Evolutionary conservation across 2,329 filamentous ascomycete genomes (phyloP).

Genomic region (Fusarium fracticaudum): DNA sequence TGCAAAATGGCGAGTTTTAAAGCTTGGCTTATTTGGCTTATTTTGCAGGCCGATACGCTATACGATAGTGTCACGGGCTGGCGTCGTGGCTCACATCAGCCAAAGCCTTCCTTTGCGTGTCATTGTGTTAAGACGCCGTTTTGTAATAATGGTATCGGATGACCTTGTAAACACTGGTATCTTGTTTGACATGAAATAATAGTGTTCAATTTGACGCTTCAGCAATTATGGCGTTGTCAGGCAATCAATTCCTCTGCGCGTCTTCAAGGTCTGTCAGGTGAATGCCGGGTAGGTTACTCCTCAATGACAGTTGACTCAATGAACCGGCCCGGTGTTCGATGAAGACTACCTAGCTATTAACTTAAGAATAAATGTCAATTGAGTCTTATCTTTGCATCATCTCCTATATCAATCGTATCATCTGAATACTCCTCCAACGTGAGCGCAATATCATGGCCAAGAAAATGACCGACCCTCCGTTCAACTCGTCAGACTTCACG

Average conservation of each 20-base stretch:
- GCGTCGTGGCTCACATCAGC: not conserved
- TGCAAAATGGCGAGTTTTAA: fast-evolving
- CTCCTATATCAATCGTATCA: fast-evolving
- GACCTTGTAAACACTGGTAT: fast-evolving
- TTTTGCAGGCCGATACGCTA: fast-evolving
- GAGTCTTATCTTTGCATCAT: fast-evolving
- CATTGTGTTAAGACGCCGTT: fast-evolving
- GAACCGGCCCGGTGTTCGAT: not conserved
- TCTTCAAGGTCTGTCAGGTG: not conserved
- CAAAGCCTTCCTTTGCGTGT: fast-evolving
- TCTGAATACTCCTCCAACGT: fast-evolving
- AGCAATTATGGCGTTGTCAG: fast-evolving
- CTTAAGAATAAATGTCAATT: not conserved
- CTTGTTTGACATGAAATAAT: fast-evolving
- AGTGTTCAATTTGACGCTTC: fast-evolving
- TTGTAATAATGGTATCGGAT: fast-evolving
- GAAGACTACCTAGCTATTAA: not conserved
- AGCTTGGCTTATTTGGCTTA: not conserved
- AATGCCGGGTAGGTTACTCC: not conserved
- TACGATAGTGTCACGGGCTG: not conserved
- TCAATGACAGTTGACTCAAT: not conserved
- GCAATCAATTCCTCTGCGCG: fast-evolving
- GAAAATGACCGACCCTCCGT: not conserved
- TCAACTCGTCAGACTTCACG: not conserved
- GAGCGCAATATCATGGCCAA: not conserved